phyloP scores from a whole-genome alignment of 805 yeast genomes.

The Monosporozyma aquatica region DNA sequence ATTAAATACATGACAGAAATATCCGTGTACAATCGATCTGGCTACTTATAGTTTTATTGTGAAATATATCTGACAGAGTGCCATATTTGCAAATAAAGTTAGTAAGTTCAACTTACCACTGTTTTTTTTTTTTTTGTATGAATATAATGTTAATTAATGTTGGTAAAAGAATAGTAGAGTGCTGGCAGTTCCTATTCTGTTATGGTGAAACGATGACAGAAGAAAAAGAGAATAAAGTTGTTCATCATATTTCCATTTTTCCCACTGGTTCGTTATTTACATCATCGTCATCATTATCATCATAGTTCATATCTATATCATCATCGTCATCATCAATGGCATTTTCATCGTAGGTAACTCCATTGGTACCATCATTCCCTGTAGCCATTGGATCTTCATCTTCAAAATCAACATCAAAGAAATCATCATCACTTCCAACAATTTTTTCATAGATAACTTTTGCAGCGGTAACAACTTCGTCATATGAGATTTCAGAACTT shows the following conservation, averaged over 20 bases:
- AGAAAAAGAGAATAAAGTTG: not conserved
- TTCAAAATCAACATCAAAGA: conserved; percentile 92
- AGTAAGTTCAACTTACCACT: conserved; percentile 1
- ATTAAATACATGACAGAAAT: not conserved
- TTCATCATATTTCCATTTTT: conserved; percentile 28
- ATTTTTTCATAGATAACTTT: conserved; percentile 63
- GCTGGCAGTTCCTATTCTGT: too few relatives aligned
- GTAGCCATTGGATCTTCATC: conserved; percentile 66
- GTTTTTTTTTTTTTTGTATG: not conserved
- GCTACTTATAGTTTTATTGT: too few relatives aligned
- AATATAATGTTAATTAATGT: not conserved
- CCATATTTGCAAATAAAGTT: not conserved
- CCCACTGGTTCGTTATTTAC: conserved; percentile 34
- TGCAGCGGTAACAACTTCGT: conserved; percentile 80
- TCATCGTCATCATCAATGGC: conserved; percentile 27
- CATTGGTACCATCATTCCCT: not conserved
- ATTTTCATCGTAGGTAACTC: conserved; percentile 13
- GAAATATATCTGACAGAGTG: too few relatives aligned
- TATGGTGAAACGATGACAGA: too few relatives aligned
- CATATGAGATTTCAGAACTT: conserved; percentile 79
- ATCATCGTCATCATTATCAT: too few relatives aligned
- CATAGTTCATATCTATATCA: conserved; percentile 22
- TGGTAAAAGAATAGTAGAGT: too few relatives aligned
- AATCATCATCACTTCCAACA: conserved; percentile 92
- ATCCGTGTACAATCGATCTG: too few relatives aligned